Conservation (phyloP, 495 filamentous ascomycete species). For the Penicillium malachiteum region DNA sequence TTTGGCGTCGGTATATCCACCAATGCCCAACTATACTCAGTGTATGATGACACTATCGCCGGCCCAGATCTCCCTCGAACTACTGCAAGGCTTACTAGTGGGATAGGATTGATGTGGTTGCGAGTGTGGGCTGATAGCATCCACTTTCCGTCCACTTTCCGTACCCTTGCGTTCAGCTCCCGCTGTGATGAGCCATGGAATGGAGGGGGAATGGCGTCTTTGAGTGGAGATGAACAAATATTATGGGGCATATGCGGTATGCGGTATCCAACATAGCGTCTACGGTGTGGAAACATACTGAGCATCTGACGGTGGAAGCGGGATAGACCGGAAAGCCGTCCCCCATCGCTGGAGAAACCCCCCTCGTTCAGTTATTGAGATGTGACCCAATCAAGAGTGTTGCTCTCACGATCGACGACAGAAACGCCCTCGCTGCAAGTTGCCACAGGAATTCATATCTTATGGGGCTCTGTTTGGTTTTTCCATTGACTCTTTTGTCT, state of each 20-base stretch:
- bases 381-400: conserved; percentile 18
- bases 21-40: conserved; percentile 3
- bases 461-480: neutral
- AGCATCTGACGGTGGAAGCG: conserved; percentile 3
- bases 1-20: neutral
- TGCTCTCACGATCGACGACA: conserved; percentile 6
- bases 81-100: conserved; percentile 3
- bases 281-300: conserved; percentile 2
- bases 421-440: conserved; percentile 6
- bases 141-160: conserved; percentile 8
- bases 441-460: conserved; percentile 6
- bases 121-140: conserved; percentile 7
- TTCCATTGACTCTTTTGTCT: neutral
- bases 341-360: conserved; percentile 1
- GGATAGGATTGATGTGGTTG: neutral
- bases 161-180: conserved; percentile 12
- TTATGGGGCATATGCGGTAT: neutral
- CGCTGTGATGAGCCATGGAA: neutral
- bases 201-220: no score
- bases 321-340: conserved; percentile 12
- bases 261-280: conserved; percentile 10
- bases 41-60: conserved; percentile 21
- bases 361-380: conserved; percentile 5
- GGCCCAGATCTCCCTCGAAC: conserved; percentile 6
- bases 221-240: no score